Percentiles rank a stretch among this genome's conserved stretches.
Conservation (phyloP, 2,329 filamentous ascomycete genomes). For the Colletotrichum siamense region DNA sequence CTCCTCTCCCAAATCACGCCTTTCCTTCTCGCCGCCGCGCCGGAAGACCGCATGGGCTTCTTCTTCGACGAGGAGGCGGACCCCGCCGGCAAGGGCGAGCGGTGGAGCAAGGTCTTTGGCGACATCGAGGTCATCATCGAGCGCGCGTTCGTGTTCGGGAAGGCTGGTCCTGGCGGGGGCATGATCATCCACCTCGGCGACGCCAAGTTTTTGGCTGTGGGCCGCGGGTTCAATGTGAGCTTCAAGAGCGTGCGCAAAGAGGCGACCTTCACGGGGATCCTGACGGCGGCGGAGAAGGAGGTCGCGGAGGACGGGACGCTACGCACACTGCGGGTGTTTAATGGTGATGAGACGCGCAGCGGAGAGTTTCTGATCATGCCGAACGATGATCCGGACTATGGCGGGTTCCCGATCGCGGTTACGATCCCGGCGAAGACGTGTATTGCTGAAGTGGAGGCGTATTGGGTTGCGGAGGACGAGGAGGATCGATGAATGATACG, state of each 20-base stretch:
- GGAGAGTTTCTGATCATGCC: slow-evolving; percentile 60
- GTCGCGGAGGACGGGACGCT: slow-evolving; percentile 37
- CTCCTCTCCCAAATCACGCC: slow-evolving; percentile 33
- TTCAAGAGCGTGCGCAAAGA: slow-evolving; percentile 35
- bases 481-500: slow-evolving; percentile 16
- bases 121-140: slow-evolving; percentile 41
- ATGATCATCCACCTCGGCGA: slow-evolving; percentile 42
- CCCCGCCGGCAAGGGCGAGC: slow-evolving; percentile 26
- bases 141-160: slow-evolving; percentile 45
- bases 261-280: slow-evolving; percentile 43
- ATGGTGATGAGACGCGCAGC: slow-evolving; percentile 47
- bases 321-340: slow-evolving; percentile 36
- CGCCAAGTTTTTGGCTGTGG: slow-evolving; percentile 39
- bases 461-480: slow-evolving; percentile 35
- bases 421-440: slow-evolving; percentile 57
- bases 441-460: slow-evolving; percentile 47
- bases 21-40: slow-evolving; percentile 32
- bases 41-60: slow-evolving; percentile 40
- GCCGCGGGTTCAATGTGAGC: slow-evolving; percentile 41
- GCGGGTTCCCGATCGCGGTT: slow-evolving; percentile 59
- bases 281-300: slow-evolving; percentile 40
- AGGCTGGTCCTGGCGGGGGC: slow-evolving; percentile 39
- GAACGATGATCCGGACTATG: slow-evolving; percentile 60
- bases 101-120: slow-evolving; percentile 32
- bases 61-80: slow-evolving; percentile 39